Percentiles rank a stretch among this genome's conserved stretches.
Evolutionary conservation across 2,329 filamentous ascomycete genomes (phyloP).

Genomic region (Hymenotorrendiella dingleyae): DNA sequence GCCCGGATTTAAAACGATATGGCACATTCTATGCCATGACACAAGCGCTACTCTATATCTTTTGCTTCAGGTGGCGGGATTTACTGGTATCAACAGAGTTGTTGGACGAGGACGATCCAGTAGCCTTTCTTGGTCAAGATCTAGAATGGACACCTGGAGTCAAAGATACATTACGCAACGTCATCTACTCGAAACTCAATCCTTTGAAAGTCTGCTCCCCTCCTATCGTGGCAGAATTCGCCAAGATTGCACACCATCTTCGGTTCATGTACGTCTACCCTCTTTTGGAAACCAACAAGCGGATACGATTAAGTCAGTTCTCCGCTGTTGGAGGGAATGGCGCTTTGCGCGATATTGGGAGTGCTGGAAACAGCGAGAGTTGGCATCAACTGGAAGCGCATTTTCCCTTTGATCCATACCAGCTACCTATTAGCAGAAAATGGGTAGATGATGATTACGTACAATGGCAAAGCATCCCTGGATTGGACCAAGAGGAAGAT

Average conservation of each 20-base stretch:
- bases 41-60: conserved; percentile 68
- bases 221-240: conserved; percentile 85
- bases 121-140: conserved; percentile 60
- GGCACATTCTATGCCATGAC: conserved; percentile 64
- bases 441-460: conserved; percentile 87
- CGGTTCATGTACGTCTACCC: conserved; percentile 86
- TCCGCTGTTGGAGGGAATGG: conserved; percentile 45
- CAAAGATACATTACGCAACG: conserved; percentile 66
- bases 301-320: conserved; percentile 70
- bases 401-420: conserved; percentile 96
- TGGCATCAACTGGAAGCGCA: conserved; percentile 86
- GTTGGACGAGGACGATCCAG: conserved; percentile 56
- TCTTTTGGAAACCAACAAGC: conserved; percentile 87
- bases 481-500: conserved; percentile 54
- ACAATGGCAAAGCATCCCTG: conserved; percentile 69
- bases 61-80: conserved; percentile 96
- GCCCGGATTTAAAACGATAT: conserved; percentile 70
- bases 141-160: conserved; percentile 72
- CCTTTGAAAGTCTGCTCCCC: conserved; percentile 92
- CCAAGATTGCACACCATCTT: conserved; percentile 78
- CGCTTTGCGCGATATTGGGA: conserved; percentile 43
- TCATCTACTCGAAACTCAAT: conserved; percentile 85
- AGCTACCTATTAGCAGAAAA: conserved; percentile 75
- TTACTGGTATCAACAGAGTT: conserved; percentile 56
- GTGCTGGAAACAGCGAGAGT: conserved; percentile 59